Conservation (phyloP, 352 stramenopile genomes). For the Plasmopara halstedii region DNA sequence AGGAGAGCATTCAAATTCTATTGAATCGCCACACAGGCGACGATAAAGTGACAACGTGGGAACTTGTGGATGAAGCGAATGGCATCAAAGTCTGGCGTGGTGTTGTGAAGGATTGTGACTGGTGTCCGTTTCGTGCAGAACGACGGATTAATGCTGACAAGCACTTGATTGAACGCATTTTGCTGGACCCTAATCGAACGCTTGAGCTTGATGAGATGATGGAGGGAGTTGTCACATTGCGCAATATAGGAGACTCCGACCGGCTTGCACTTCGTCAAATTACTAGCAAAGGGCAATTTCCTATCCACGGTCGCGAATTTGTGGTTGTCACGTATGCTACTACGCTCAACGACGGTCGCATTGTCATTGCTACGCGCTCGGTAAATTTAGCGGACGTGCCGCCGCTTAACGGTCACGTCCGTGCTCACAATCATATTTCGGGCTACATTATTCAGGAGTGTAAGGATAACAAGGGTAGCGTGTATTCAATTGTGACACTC, state of each 20-base stretch:
- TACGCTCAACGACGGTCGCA: constrained; percentile 38
- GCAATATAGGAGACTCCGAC: constrained; percentile 42
- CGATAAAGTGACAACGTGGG: constrained; percentile 66
- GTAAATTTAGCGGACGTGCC: constrained; percentile 39
- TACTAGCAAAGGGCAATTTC: constrained; percentile 72
- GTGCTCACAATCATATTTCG: constrained; percentile 57
- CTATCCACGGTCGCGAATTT: constrained; percentile 66
- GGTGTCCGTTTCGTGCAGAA: constrained; percentile 61
- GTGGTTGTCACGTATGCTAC: constrained; percentile 57
- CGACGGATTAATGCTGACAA: constrained; percentile 50
- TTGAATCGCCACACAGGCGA: constrained; percentile 48
- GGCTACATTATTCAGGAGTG: constrained; percentile 72
- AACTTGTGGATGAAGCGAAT: constrained; percentile 47
- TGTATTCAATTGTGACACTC: constrained; percentile 66
- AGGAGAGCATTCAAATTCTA: constrained; percentile 62
- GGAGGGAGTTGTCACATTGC: constrained; percentile 48
- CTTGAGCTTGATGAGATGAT: constrained; percentile 81
- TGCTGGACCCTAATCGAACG: constrained; percentile 55
- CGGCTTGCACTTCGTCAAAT: constrained; percentile 61
- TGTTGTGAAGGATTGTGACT: constrained; percentile 49
- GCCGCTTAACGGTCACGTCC: constrained; percentile 52
- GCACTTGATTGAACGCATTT: constrained; percentile 37
- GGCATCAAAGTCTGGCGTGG: constrained; percentile 54
- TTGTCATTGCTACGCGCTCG: constrained; percentile 63
- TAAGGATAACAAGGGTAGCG: constrained; percentile 32